Base-by-base conservation (phyloP, 352 stramenopile species). In the Pythium grandisporangium region DNA sequence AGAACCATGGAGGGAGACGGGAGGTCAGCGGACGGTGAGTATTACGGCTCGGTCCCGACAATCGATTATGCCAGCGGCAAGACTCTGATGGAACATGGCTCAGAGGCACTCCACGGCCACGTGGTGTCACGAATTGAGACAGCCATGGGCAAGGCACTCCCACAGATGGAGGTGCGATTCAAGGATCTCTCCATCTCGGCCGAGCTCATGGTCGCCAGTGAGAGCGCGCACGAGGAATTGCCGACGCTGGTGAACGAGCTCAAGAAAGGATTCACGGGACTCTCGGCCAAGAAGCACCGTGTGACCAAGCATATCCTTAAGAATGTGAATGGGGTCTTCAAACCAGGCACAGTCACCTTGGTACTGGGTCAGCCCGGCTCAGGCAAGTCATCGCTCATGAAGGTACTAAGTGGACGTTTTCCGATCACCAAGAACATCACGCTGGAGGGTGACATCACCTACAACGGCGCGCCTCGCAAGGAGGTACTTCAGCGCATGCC, bases 381-480 rank as follows among this genome's bases (percentile, higher is more conserved):
- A 0, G 66, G 62, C 37, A 74, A 78, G 47, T 74, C 63, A 4
- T 58, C 66, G 17, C 55, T 75, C 32, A 68, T 79, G 57, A 79
- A 79, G 39, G 41, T 71, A 6, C 57, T 79, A 3, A 69, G 53
- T 12, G 61, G 58, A 1, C 53, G 62, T 0, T 75, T 79, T 23
- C 57, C 52, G 0, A 37, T 37, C n/a, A 30, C 33, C 3, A 66
- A 58, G 38, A 76, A 55, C 42, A 25, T 74, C 23, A 56, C 39
- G 1, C 29, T 62, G 5, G 49, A 69, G 1, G 66, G 66, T 4
- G 46, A 58, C 0, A 44, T 77, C 5, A 66, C 63, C 3, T 77
- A 74, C 58, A 75, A 78, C 23, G 66, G 66, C 17, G 11, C 37
- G 10, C 11, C 30, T 1, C 34, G 25, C 7, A 40, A 42, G 25